A percentile compares a stretch with the other conserved stretches of the same genome.
phyloP scores from a whole-genome alignment of 805 yeast genomes.

The Tetrapisispora iriomotensis region DNA sequence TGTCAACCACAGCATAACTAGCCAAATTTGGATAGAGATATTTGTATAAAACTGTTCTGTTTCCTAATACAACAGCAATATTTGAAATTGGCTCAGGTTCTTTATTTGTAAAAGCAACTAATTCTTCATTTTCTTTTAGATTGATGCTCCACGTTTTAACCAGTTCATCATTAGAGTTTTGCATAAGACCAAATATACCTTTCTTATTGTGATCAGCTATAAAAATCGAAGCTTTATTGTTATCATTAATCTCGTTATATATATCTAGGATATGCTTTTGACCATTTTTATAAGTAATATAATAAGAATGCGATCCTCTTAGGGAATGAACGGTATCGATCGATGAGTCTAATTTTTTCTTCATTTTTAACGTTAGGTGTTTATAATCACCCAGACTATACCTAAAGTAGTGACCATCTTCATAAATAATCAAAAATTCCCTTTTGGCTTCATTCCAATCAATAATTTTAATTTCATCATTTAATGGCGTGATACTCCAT shows the following conservation, averaged over 20 bases:
- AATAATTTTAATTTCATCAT: conserved; percentile 14
- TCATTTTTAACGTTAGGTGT: conserved; percentile 3
- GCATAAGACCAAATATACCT: conserved; percentile 19
- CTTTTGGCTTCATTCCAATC: conserved; percentile 13
- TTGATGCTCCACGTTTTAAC: conserved; percentile 33
- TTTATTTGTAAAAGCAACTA: conserved; percentile 34
- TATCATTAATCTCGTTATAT: conserved; percentile 2
- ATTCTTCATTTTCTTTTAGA: conserved; percentile 26
- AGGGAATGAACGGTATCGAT: conserved; percentile 3
- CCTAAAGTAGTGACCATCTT: conserved; percentile 23
- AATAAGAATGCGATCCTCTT: conserved; percentile 7
- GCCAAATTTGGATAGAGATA: conserved; percentile 65
- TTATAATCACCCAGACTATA: conserved; percentile 4
- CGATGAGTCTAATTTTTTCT: not conserved
- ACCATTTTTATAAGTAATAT: conserved; percentile 12
- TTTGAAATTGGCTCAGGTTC: conserved; percentile 40
- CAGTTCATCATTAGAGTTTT: conserved; percentile 14
- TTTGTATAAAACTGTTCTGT: conserved; percentile 71
- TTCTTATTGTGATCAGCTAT: conserved; percentile 15
- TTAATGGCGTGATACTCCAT: conserved; percentile 32
- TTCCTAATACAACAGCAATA: conserved; percentile 58
- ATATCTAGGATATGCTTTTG: conserved; percentile 7
- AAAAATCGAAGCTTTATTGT: conserved; percentile 10
- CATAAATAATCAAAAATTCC: conserved; percentile 18
- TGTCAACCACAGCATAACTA: conserved; percentile 38